A percentile compares a stretch with the other conserved stretches of the same genome.
Evolutionary conservation across 805 yeast genomes (phyloP).

Genomic region (Saccharomycopsis vini): DNA sequence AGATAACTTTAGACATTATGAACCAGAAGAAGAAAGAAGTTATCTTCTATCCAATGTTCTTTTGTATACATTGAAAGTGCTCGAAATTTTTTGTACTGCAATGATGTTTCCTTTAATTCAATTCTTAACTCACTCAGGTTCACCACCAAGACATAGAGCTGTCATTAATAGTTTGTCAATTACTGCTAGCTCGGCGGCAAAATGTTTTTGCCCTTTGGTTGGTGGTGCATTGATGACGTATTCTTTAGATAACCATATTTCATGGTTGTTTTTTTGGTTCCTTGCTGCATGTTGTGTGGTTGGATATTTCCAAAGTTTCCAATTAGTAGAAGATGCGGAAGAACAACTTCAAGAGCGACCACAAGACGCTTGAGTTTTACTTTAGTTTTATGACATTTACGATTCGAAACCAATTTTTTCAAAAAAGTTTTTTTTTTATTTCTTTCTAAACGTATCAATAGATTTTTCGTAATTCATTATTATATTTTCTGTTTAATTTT

Average conservation of each 20-base stretch:
- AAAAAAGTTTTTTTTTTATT: too few relatives aligned
- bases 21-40: slow-evolving; percentile 8
- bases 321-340: slow-evolving; percentile 21
- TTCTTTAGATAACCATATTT: slow-evolving; percentile 26
- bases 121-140: slow-evolving; percentile 45
- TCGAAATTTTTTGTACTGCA: slow-evolving; percentile 34
- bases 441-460: too few relatives aligned
- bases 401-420: too few relatives aligned
- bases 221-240: slow-evolving; percentile 43
- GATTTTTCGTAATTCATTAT: too few relatives aligned
- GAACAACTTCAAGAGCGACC: slow-evolving; percentile 16
- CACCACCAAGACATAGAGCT: slow-evolving; percentile 47
- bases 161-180: slow-evolving; percentile 50
- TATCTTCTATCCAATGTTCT: not conserved
- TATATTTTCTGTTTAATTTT: too few relatives aligned
- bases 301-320: slow-evolving; percentile 17
- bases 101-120: slow-evolving; percentile 45
- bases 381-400: too few relatives aligned
- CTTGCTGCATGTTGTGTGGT: slow-evolving; percentile 13
- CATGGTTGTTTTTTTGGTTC: slow-evolving; percentile 27
- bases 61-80: slow-evolving; percentile 27
- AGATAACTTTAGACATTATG: slow-evolving; percentile 24
- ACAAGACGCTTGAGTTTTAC: not conserved
- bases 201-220: slow-evolving; percentile 46
- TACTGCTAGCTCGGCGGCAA: slow-evolving; percentile 43